phyloP scores from a whole-genome alignment of 1,139 yeast genomes.

The Blastobotrys malaysiensis region DNA sequence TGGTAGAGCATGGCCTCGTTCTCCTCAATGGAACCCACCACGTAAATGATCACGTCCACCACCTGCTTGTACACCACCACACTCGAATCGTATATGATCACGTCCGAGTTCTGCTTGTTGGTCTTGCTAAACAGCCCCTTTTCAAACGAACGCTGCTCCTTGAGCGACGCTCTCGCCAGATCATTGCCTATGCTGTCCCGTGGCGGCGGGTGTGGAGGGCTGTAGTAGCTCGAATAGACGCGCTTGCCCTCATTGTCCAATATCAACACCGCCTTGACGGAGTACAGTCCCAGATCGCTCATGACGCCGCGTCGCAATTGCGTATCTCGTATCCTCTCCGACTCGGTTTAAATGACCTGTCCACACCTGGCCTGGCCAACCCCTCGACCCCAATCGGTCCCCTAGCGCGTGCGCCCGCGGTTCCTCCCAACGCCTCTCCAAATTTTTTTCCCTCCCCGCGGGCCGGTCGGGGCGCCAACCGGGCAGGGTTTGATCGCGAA shows the following conservation, averaged over 20 bases:
- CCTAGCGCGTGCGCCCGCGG: background rate
- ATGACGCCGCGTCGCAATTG: conserved; percentile 6
- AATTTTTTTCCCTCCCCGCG: background rate
- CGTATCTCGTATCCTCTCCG: conserved; percentile 2
- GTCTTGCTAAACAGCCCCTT: conserved; percentile 65
- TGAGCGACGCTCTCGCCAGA: conserved; percentile 34
- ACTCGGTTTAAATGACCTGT: background rate
- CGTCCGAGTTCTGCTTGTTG: conserved; percentile 73
- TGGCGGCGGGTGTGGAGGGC: conserved; percentile 45
- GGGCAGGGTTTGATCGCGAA: no score
- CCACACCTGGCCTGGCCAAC: background rate
- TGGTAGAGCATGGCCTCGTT: conserved; percentile 81
- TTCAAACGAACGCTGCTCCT: conserved; percentile 76
- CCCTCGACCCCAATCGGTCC: background rate
- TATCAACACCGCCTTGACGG: conserved; percentile 70
- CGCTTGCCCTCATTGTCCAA: conserved; percentile 80
- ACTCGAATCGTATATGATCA: conserved; percentile 71
- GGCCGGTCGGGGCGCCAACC: no score
- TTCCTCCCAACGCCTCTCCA: background rate
- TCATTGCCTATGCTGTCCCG: conserved; percentile 16
- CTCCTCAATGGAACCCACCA: conserved; percentile 74
- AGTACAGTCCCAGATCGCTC: conserved; percentile 45
- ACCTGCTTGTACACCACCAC: conserved; percentile 72
- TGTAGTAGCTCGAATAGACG: conserved; percentile 78
- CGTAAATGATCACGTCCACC: conserved; percentile 65